phyloP scores from a whole-genome alignment of 495 filamentous ascomycete genomes.

The Paragyromitra xinjiangensis region DNA sequence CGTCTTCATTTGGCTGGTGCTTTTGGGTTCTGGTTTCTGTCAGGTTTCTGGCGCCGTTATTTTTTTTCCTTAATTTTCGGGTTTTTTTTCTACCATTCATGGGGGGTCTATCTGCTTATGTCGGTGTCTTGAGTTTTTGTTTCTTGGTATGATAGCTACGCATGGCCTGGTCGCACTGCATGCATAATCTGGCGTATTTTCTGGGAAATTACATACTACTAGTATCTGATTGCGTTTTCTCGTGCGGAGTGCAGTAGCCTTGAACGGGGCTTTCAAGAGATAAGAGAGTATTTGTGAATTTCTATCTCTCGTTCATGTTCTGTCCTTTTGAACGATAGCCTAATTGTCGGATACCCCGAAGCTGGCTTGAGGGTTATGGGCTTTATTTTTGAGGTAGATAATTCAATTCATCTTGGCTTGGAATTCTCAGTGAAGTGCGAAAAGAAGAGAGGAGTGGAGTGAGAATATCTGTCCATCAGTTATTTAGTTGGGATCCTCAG shows the following conservation, averaged over 20 bases:
- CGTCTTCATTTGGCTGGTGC: not conserved
- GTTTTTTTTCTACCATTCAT: not conserved
- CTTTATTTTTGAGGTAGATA: too few species aligned
- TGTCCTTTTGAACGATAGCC: too few species aligned
- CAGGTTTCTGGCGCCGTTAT: not conserved
- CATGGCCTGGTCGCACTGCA: not conserved
- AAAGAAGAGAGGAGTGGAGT: not conserved
- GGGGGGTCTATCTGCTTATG: not conserved
- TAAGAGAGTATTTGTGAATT: too few species aligned
- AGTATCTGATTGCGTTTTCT: not conserved
- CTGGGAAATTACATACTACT: not conserved
- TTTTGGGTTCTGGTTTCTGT: conserved; percentile 1
- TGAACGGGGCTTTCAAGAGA: too few species aligned
- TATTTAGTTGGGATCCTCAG: not conserved
- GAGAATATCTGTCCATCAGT: not conserved
- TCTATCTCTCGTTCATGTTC: too few species aligned
- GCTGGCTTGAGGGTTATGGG: too few species aligned
- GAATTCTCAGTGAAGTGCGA: not conserved
- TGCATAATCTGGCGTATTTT: not conserved
- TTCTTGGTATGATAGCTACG: not conserved
- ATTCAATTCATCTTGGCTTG: too few species aligned
- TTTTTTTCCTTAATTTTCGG: not conserved
- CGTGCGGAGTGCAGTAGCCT: too few species aligned
- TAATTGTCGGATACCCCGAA: too few species aligned
- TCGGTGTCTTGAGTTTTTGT: not conserved